Conservation (phyloP, 805 yeast genomes). For the Barnettozyma botsteinii region DNA sequence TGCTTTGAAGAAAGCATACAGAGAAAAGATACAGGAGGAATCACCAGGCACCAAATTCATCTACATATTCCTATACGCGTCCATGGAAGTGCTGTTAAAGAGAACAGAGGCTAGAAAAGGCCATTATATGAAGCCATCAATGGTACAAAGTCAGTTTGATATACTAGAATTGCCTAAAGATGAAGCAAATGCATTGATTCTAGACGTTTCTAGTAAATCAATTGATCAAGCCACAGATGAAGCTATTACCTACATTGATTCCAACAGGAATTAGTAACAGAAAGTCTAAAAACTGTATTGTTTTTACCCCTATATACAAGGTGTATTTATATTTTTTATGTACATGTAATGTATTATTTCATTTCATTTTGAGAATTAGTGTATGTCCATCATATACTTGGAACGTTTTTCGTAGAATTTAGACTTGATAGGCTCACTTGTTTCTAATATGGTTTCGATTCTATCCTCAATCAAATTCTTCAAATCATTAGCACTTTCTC, state of each 20-base stretch:
- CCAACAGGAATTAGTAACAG: not conserved
- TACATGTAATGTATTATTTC: too few species aligned
- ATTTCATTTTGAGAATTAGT: too few species aligned
- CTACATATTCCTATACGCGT: constrained; percentile 64
- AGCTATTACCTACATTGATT: constrained; percentile 12
- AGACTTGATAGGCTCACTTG: not conserved
- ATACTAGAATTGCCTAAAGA: constrained; percentile 65
- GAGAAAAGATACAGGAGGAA: constrained; percentile 48
- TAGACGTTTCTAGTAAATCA: constrained; percentile 27
- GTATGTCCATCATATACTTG: not conserved
- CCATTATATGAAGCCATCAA: constrained; percentile 83
- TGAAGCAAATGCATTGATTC: constrained; percentile 26
- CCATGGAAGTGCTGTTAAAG: constrained; percentile 49
- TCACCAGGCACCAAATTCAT: constrained; percentile 37
- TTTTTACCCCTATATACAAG: constrained; percentile 3
- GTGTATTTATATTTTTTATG: not conserved
- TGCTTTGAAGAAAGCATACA: constrained; percentile 67
- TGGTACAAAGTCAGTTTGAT: constrained; percentile 75
- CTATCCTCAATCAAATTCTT: constrained; percentile 60
- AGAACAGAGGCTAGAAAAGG: constrained; percentile 61
- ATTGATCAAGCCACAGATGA: constrained; percentile 12
- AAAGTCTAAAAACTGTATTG: not conserved
- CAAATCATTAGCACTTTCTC: constrained; percentile 64
- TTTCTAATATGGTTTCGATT: constrained; percentile 33
- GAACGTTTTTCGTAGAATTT: not conserved